Evolutionary conservation across 2,329 filamentous ascomycete genomes (phyloP).

Genomic region (Monosporascus cannonballus): DNA sequence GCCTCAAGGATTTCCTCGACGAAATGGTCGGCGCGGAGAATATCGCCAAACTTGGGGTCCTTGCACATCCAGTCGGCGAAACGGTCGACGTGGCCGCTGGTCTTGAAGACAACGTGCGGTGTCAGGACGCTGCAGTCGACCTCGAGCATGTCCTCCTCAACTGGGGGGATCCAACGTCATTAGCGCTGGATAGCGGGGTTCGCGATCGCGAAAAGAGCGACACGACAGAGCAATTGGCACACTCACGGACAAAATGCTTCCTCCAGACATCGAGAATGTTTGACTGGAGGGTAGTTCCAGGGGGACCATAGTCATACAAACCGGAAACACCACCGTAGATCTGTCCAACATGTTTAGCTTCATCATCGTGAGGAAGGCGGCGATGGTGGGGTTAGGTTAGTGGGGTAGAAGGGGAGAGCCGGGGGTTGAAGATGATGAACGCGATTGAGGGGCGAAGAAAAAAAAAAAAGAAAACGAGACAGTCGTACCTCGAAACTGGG

Average conservation of each 20-base stretch:
- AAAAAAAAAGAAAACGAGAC: neutral
- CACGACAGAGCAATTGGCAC: conserved; percentile 56
- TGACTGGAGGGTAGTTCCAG: conserved; percentile 77
- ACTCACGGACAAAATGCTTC: conserved; percentile 71
- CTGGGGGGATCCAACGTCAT: conserved; percentile 24
- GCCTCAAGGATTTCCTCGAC: conserved; percentile 90
- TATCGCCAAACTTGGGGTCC: conserved; percentile 95
- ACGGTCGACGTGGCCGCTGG: conserved; percentile 93
- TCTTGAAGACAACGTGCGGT: conserved; percentile 89
- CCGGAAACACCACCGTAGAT: conserved; percentile 87
- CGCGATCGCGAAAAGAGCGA: conserved; percentile 29
- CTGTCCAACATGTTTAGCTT: conserved; percentile 9
- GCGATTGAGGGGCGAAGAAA: neutral
- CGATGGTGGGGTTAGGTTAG: neutral
- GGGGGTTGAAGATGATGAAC: neutral
- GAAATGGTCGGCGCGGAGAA: conserved; percentile 91
- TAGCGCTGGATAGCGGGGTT: conserved; percentile 58
- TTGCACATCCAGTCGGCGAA: conserved; percentile 99
- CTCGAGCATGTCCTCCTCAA: conserved; percentile 93
- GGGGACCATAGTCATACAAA: conserved; percentile 90
- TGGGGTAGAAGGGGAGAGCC: neutral
- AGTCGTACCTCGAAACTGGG: conserved; percentile 67
- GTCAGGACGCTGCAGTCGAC: conserved; percentile 93
- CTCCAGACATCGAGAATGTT: conserved; percentile 87
- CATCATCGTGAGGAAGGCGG: neutral